Evolutionary conservation across 371 early-diverging fungal species (phyloP).

Genomic region (Haplosporangium sp.): DNA sequence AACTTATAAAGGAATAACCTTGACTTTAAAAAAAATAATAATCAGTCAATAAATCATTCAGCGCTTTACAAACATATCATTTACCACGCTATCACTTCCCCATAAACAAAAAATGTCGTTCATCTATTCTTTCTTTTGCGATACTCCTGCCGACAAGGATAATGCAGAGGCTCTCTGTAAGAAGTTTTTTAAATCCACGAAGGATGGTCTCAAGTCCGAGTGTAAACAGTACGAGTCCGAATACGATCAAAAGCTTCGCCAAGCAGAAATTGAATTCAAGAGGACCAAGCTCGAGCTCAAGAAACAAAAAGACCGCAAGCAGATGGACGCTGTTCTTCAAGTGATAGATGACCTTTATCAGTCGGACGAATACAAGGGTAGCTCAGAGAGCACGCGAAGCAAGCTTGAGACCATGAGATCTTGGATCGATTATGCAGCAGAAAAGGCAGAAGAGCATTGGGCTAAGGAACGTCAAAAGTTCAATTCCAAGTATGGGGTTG

Average conservation of each 20-base stretch:
- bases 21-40: too few species aligned
- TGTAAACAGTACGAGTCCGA: not conserved
- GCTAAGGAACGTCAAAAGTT: not conserved
- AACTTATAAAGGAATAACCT: too few species aligned
- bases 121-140: not conserved
- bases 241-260: not conserved
- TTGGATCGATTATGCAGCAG: constrained; percentile 1
- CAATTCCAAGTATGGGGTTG: too few species aligned
- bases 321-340: not conserved
- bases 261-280: constrained; percentile 1
- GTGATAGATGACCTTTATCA: not conserved
- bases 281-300: constrained; percentile 1
- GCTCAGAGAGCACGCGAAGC: not conserved
- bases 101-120: not conserved
- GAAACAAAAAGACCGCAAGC: not conserved
- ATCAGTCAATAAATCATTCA: too few species aligned
- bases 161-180: not conserved
- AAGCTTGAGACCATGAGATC: not conserved
- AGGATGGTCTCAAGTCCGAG: not conserved
- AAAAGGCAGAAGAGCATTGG: not conserved
- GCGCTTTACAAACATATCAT: too few species aligned
- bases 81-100: not conserved
- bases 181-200: not conserved
- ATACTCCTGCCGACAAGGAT: not conserved
- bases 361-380: not conserved